phyloP scores from a whole-genome alignment of 2,329 filamentous ascomycete species.

The Stachybotrys echinatus region DNA sequence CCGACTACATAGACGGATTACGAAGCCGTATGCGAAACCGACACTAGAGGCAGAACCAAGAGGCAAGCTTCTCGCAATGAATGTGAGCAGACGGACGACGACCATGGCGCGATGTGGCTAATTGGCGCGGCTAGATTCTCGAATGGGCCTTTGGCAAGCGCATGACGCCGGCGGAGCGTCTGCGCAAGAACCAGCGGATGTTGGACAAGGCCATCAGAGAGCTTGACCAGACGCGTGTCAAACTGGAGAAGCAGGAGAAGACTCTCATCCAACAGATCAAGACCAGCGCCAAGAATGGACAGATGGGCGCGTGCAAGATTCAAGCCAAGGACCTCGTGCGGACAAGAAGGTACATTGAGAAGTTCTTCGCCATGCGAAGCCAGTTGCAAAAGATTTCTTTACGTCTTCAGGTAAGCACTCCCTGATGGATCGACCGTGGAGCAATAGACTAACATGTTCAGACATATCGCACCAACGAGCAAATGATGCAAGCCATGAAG shows the following conservation, averaged over 20 bases:
- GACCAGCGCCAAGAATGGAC: conserved; percentile 95
- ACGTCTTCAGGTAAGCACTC: conserved; percentile 70
- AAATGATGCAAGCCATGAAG: conserved; percentile 99
- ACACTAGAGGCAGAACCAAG: too few relatives aligned
- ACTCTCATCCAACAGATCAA: conserved; percentile 94
- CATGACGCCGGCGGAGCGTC: conserved; percentile 90
- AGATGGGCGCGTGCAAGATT: conserved; percentile 98
- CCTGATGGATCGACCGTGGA: neutral
- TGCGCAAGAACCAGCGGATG: conserved; percentile 91
- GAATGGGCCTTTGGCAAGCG: conserved; percentile 99
- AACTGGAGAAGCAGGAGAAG: conserved; percentile 98
- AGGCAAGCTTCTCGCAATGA: too few relatives aligned
- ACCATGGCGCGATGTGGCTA: conserved; percentile 9
- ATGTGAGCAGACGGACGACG: conserved; percentile 36
- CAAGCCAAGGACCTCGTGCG: conserved; percentile 95
- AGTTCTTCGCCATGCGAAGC: conserved; percentile 97
- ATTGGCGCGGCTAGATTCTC: conserved; percentile 64
- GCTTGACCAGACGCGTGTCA: conserved; percentile 88
- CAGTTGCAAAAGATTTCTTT: conserved; percentile 94
- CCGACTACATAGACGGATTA: neutral
- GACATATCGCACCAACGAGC: conserved; percentile 97
- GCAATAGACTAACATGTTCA: conserved; percentile 29
- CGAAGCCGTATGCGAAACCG: too few relatives aligned
- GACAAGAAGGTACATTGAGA: conserved; percentile 90
- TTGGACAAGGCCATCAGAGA: conserved; percentile 97